Evolutionary conservation across 805 yeast genomes (phyloP).

Genomic region (Yarrowia keelungensis): DNA sequence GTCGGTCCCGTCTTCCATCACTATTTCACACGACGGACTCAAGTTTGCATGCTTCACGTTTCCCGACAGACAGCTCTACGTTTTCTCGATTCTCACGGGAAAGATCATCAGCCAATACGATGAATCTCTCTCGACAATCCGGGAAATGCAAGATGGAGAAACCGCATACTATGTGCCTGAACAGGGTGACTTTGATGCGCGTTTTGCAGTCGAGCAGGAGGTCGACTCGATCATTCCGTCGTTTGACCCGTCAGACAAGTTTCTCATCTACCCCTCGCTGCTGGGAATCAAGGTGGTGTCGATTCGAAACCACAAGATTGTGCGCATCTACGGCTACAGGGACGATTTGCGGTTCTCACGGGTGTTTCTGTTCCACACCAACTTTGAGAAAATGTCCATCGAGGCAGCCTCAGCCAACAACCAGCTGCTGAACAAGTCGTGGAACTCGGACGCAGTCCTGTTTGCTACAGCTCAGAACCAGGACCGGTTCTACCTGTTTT

Average conservation of each 20-base stretch:
- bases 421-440: slow-evolving; percentile 46
- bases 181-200: slow-evolving; percentile 47
- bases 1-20: slow-evolving; percentile 44
- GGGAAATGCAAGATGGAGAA: slow-evolving; percentile 47
- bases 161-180: slow-evolving; percentile 41
- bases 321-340: slow-evolving; percentile 46
- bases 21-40: slow-evolving; percentile 47
- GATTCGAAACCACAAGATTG: slow-evolving; percentile 45
- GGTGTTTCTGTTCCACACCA: slow-evolving; percentile 49
- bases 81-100: slow-evolving; percentile 51
- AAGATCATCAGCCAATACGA: slow-evolving; percentile 48
- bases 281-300: slow-evolving; percentile 50
- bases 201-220: slow-evolving; percentile 47
- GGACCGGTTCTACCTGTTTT: slow-evolving; percentile 48
- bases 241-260: slow-evolving; percentile 49
- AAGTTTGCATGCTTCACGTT: slow-evolving; percentile 49
- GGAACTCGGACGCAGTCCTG: slow-evolving; percentile 47
- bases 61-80: slow-evolving; percentile 44
- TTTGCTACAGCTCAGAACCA: slow-evolving; percentile 45
- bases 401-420: slow-evolving; percentile 50
- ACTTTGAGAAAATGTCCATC: slow-evolving; percentile 44
- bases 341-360: slow-evolving; percentile 48
- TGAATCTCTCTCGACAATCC: slow-evolving; percentile 45
- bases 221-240: slow-evolving; percentile 42
- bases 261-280: slow-evolving; percentile 47